Percentiles rank a stretch among this genome's conserved stretches.
Conservation (phyloP, 163 green algal genomes). For the Chloroidium sp. region DNA sequence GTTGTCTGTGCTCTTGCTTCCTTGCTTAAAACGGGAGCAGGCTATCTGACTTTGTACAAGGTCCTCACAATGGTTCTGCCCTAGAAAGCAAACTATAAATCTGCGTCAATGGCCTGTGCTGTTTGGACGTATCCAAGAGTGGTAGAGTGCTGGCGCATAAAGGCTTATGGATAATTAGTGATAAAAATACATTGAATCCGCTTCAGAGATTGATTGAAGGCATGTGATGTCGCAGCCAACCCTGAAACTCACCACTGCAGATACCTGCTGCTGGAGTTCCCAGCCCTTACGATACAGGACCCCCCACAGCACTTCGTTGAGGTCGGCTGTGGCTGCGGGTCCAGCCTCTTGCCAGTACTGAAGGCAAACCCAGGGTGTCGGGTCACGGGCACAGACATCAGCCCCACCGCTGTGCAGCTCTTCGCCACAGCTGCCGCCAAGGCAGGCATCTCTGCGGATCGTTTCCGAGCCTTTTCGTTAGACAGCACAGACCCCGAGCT, state of each 20-base stretch:
- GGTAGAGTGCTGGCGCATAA: background rate
- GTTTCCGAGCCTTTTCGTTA: slow-evolving; percentile 7
- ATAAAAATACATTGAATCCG: no score
- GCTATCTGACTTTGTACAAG: no score
- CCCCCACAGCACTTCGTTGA: slow-evolving; percentile 48
- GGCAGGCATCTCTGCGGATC: slow-evolving; percentile 13
- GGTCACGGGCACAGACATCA: slow-evolving; percentile 40
- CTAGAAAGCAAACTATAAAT: no score
- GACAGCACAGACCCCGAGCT: background rate
- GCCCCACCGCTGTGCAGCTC: slow-evolving; percentile 32
- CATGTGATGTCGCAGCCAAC: background rate
- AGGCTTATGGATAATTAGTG: background rate
- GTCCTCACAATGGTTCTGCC: no score
- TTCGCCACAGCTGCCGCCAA: slow-evolving; percentile 19
- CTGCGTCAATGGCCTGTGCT: no score
- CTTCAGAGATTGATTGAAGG: background rate
- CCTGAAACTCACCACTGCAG: slow-evolving; percentile 12
- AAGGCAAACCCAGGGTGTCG: slow-evolving; percentile 35
- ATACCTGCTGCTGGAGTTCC: slow-evolving; percentile 69
- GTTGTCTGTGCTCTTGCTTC: no score
- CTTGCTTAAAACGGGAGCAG: no score
- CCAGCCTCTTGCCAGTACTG: slow-evolving; percentile 59
- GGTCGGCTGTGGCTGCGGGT: slow-evolving; percentile 64
- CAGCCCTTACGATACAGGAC: slow-evolving; percentile 21
- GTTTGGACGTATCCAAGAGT: no score